Base-by-base conservation (phyloP, 352 stramenopile species). In the Hyphochytrium catenoides region DNA sequence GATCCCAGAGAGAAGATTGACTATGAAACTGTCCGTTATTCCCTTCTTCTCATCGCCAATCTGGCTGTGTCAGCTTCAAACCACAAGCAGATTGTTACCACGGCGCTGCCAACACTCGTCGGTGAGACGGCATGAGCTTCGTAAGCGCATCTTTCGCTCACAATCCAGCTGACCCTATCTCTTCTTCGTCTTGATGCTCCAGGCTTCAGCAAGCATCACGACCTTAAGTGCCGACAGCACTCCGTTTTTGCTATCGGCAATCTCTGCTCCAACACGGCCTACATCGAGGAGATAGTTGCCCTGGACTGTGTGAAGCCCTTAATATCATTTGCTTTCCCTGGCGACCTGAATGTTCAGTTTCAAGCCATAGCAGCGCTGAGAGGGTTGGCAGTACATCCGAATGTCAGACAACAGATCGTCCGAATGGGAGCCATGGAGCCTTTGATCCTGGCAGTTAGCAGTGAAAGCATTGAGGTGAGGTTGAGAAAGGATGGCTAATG, bases 221-320 rank as follows among this genome's bases (percentile, higher is more conserved):
- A 95, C 50, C 70, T 94, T 34, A 94, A 93, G 47, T 95, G 78
- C 33, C 64, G 87, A n/a, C 82, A 95, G 48, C 84, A 95, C 49
- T 74, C 85, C 16, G 68, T 95, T 31, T 92, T 95, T 41, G 78
- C 74, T 1, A 36, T 95, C 17, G 84, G 84, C 3, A 97, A 95
- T 42, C 47, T 97, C 4, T 94, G 81, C 50, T 73, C 75, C 36
- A 92, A 94, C 46, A 54, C 67, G 3, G 56, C 54, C 8, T 91
- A 95, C 50, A 54, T 91, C 29, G 69, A 94, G 35, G 41, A 44
- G 19, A 74, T 95, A 25, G 68, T 94, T 7, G 57, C 56, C 6
- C 58, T 63, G 6, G 75, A 91, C 22, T 83, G 61, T 34, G 58
- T 92, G 16, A 83, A 91, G 46, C 74, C 81, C 14, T 68, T 95